Evolutionary conservation across 768 basidiomycete species (phyloP), one percentile per base, ranked within the genome.

Genomic region (Trametes villosa): DNA sequence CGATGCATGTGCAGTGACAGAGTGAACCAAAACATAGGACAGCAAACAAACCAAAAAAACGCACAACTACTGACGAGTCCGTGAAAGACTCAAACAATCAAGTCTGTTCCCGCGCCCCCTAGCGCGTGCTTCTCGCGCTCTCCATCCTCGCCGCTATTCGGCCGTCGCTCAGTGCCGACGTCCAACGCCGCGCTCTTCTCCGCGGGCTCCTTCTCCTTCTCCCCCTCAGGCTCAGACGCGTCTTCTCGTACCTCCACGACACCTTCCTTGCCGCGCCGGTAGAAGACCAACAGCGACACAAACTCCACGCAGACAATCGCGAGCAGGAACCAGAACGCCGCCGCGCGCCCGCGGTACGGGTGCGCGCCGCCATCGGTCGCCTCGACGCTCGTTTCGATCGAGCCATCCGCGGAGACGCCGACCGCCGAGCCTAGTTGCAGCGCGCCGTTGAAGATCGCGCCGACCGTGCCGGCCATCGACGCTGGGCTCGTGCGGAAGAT

Each of bases 371-470:
- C 76, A 59, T 73, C 65, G 17, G 50, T 62, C n/a, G n/a, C 57
- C 66, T 81, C 74, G 29, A 84, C 72, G 40, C 78, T 79, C 4
- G 76, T 75, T 71, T 82, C 71, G 63, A 85, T 83, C 18, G 81
- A 79, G 31, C 70, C 78, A 24, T 83, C 75, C 27, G 76, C 75
- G 15, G 85, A 80, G 31, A 81, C 70, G 20, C 81, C 83, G 22
- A 82, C 72, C 6, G 85, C 84, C 11, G 77, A 77, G 33, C 83
- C 83, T 57, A 83, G 72, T 67, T 86, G 82, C 1, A 84, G 76
- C 12, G 81, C 80, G 24, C 78, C 76, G 57, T 82, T 83, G 74
- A 83, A 83, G 40, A 86, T 79, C 18, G 84, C 85, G 20, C 82
- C 82, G 17, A 84, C 77, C 5, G 79, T 81, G 40, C 85, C 84